These are phyloP conservation scores for Aspergillus spinulosporus DNA, from an alignment of 2,329 filamentous ascomycete genomes.

Conservation along the genomic window DNA sequence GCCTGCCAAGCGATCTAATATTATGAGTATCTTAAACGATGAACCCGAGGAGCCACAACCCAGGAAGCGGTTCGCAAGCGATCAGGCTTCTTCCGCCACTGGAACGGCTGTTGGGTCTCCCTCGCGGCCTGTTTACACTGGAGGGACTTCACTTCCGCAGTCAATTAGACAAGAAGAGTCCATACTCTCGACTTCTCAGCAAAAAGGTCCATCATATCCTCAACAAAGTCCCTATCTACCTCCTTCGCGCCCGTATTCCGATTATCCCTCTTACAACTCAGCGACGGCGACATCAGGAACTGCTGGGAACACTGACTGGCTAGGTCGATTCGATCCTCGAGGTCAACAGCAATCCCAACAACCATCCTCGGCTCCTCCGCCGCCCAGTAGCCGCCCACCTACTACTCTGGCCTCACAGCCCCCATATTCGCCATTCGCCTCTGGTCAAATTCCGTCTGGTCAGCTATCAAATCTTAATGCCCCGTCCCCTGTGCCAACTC, in stretches of 20 bases:
- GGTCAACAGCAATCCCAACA: conserved; percentile 34
- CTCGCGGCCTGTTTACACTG: conserved; percentile 31
- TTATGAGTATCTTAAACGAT: conserved; percentile 52
- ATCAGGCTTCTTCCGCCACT: conserved; percentile 28
- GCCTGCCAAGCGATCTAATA: conserved; percentile 51
- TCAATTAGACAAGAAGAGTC: conserved; percentile 29
- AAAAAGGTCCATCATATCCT: conserved; percentile 31
- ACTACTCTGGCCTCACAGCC: conserved; percentile 28
- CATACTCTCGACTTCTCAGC: conserved; percentile 22
- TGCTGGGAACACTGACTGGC: conserved; percentile 42
- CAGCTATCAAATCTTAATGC: conserved; percentile 29
- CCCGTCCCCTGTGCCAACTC: conserved; percentile 40
- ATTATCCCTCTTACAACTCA: conserved; percentile 35
- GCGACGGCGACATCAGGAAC: conserved; percentile 28
- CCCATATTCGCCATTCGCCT: conserved; percentile 32
- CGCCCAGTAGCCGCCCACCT: conserved; percentile 24
- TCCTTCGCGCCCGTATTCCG: conserved; percentile 33
- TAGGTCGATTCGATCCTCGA: conserved; percentile 45
- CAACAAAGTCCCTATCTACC: conserved; percentile 31
- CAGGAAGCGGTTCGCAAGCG: conserved; percentile 47
- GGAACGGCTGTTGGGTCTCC: conserved; percentile 21
- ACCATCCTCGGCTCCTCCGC: conserved; percentile 26
- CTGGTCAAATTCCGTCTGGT: conserved; percentile 26
- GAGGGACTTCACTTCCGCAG: conserved; percentile 26
- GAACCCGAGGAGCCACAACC: conserved; percentile 50